A percentile compares a stretch with the other conserved stretches of the same genome.
Evolutionary conservation across 1,139 yeast species (phyloP).

Genomic region (Nakaseomyces kungkrabaensis): DNA sequence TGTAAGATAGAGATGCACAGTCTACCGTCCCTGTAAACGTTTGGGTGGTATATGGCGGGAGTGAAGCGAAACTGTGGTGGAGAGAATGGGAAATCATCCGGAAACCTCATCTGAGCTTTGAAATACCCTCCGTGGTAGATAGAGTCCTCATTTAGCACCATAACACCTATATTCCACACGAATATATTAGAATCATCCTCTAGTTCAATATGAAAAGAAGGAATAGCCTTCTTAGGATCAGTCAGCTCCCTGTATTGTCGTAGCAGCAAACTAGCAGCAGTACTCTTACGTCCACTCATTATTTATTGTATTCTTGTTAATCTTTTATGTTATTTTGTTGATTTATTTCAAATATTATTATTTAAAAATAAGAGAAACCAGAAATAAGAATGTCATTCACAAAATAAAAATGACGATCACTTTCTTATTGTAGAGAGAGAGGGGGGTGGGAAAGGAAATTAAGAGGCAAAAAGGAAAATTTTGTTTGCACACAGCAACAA

Average conservation of each 20-base stretch:
- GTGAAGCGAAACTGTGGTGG: slow-evolving; percentile 91
- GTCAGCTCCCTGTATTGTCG: slow-evolving; percentile 92
- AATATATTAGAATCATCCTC: slow-evolving; percentile 80
- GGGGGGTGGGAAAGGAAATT: too few relatives aligned
- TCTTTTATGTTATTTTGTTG: neutral
- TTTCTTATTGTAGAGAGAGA: too few relatives aligned
- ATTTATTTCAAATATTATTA: too few relatives aligned
- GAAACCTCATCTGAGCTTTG: slow-evolving; percentile 89
- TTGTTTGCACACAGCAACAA: too few relatives aligned
- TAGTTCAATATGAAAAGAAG: slow-evolving; percentile 79
- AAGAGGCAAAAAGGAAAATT: too few relatives aligned
- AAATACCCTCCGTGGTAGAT: slow-evolving; percentile 94
- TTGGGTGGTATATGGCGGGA: slow-evolving; percentile 93
- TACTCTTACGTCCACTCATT: slow-evolving; percentile 28
- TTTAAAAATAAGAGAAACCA: too few relatives aligned
- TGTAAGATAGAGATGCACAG: slow-evolving; percentile 88
- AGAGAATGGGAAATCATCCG: slow-evolving; percentile 78
- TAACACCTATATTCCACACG: slow-evolving; percentile 86
- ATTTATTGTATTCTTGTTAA: neutral
- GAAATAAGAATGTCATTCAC: too few relatives aligned
- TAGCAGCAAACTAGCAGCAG: slow-evolving; percentile 67
- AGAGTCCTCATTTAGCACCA: slow-evolving; percentile 83
- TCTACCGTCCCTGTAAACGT: slow-evolving; percentile 87
- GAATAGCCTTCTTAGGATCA: slow-evolving; percentile 85
- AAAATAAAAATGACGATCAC: too few relatives aligned